Evolutionary conservation across 148 eudicot genomes (phyloP), one percentile per base, ranked within the genome.

Genomic region (Silene uniflora): DNA sequence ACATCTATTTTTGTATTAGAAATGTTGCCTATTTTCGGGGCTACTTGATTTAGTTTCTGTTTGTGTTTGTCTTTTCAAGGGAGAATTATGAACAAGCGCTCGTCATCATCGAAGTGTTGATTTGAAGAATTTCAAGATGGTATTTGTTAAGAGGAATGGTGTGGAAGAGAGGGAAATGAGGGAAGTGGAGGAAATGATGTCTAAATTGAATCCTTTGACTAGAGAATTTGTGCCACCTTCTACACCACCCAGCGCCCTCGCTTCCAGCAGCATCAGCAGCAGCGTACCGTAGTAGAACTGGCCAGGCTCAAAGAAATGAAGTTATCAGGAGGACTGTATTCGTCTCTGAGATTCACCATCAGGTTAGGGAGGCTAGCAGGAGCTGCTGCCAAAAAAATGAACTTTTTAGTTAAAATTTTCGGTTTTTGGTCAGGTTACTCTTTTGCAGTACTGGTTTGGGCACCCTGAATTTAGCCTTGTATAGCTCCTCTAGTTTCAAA

Each of bases 281-380:
- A 17, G 0, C 46, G 4, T 59, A 85, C 62, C 72, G 81, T 69
- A 82, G 97, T 72, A 82, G 97, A 23, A 93, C 97, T 7, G 88
- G 89, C 74, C 81, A 86, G 89, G 97, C 98, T 0, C 98, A 91
- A 75, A n/a, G n/a, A n/a, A n/a, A n/a, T n/a, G n/a, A n/a, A n/a
- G n/a, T n/a, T n/a, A n/a, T n/a, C n/a, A n/a, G 72, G 81, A 87
- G 97, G 86, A 93, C 98, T 46, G 98, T 93, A 5, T 93, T 91
- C 87, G 98, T 93, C 3, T 93, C 98, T 73, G 98, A 93, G 68
- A 91, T 93, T 76, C 95, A 91, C 82, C 97, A 93, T 27, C 97
- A 88, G 95, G 98, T 93, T 10, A 44, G 32, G 32, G 32, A 4
- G 32, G 32, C 32, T 29, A 29, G 32, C 4, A 29, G 32, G 32